Evolutionary conservation across 805 yeast genomes (phyloP), one percentile per base, ranked within the genome.

Genomic region (Saitoella complicata): DNA sequence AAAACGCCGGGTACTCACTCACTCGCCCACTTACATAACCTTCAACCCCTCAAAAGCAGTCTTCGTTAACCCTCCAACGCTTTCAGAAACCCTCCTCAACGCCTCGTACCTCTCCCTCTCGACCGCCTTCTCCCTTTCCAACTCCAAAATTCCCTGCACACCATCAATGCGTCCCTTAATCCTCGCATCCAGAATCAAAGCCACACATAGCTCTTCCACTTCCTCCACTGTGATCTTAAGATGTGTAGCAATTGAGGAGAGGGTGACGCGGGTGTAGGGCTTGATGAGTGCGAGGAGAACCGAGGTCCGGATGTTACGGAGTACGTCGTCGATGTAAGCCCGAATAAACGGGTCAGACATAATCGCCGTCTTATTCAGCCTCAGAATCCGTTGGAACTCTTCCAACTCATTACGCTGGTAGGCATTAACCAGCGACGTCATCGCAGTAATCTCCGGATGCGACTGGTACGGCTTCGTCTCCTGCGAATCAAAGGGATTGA

Each of bases 401-500:
- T 43, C 42, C 29, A 53, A 41, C 38, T 57, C 56, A 5, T 46
- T 40, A 5, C 53, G 48, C 39, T 55, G 56, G 48, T 59, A 65
- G 5, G 66, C 64, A 10, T 59, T 60, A 10, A 62, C 65, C 37
- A 65, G 46, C 8, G 49, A 40, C 36, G 55, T 58, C 56, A 62
- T 48, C 1, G 53, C 58, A 2, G 44, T 45, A 12, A 64, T 50
- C 32, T 59, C 56, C 1, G 63, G 58, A 36, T 59, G 53, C 31
- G 58, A 53, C 43, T 53, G 52, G 55, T 72, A 75, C 5, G 76
- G 72, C 52, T 69, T 70, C 1, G 82, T 76, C 57, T 80, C 88
- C 54, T 76, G 81, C 0, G 83, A 73, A 49, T 77, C 80, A 53
- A 80, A 79, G 1, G 84, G 83, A 53, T 78, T 76, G 44, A 80